phyloP scores from a whole-genome alignment of 2,329 filamentous ascomycete species.

The Paramyrothecium roridum region DNA sequence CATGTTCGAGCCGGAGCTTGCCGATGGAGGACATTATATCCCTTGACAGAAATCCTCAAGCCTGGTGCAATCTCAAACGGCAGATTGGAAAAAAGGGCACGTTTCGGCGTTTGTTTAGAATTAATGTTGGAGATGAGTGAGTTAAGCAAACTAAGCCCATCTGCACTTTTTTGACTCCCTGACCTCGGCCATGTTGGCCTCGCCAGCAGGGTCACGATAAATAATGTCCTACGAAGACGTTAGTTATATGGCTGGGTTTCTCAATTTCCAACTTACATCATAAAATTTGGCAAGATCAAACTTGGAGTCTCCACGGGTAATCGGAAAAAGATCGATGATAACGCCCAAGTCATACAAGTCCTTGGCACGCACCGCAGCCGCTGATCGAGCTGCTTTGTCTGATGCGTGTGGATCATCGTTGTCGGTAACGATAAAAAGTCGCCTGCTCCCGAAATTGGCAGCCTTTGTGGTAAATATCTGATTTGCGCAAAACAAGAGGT shows the following conservation, averaged over 20 bases:
- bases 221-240: slow-evolving; percentile 69
- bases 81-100: slow-evolving; percentile 83
- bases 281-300: slow-evolving; percentile 90
- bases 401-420: slow-evolving; percentile 79
- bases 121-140: slow-evolving; percentile 85
- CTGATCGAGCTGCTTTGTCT: slow-evolving; percentile 69
- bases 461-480: slow-evolving; percentile 95
- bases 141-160: slow-evolving; percentile 75
- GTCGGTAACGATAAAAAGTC: slow-evolving; percentile 94
- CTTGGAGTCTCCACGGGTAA: slow-evolving; percentile 64
- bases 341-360: slow-evolving; percentile 94
- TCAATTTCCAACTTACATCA: slow-evolving; percentile 55
- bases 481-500: slow-evolving; percentile 90
- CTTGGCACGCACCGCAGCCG: slow-evolving; percentile 83
- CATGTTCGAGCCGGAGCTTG: slow-evolving; percentile 79
- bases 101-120: slow-evolving; percentile 81
- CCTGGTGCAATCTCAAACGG: slow-evolving; percentile 83
- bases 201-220: slow-evolving; percentile 73
- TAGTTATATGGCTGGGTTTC: background rate
- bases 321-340: slow-evolving; percentile 88
- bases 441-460: slow-evolving; percentile 86
- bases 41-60: slow-evolving; percentile 85
- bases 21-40: slow-evolving; percentile 83
- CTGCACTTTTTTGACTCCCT: slow-evolving; percentile 64
- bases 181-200: slow-evolving; percentile 52